Conservation (phyloP, 495 filamentous ascomycete species). For the Penicillium herquei region DNA sequence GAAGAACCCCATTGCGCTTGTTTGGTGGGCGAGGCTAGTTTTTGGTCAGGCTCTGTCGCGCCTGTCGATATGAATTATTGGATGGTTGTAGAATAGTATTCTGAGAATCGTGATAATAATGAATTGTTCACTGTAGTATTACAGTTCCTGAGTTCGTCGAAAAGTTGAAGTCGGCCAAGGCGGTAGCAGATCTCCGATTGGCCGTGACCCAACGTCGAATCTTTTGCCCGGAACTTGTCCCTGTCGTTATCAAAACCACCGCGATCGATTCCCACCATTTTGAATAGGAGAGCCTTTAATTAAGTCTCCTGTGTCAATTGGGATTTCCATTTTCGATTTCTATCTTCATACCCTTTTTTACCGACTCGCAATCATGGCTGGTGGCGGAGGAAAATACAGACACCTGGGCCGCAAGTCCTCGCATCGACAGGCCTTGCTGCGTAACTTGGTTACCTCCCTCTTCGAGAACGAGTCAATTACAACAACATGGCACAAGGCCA, state of each 20-base stretch:
- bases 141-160: background rate
- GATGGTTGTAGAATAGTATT: background rate
- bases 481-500: conserved; percentile 94
- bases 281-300: background rate
- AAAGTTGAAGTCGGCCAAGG: conserved; percentile 24
- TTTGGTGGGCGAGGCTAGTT: background rate
- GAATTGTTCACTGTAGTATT: background rate
- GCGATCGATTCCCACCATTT: background rate
- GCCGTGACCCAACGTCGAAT: conserved; percentile 34
- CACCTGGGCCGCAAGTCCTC: conserved; percentile 78
- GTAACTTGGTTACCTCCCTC: conserved; percentile 95
- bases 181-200: conserved; percentile 44
- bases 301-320: conserved; percentile 3
- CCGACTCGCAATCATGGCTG: conserved; percentile 63
- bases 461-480: conserved; percentile 88
- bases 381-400: conserved; percentile 79
- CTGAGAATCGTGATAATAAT: background rate
- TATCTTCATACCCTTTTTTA: background rate
- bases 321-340: background rate
- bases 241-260: background rate
- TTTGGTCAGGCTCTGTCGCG: background rate
- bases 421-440: conserved; percentile 88
- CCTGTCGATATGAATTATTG: background rate
- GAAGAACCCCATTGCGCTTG: conserved; percentile 67
- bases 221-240: conserved; percentile 31